These are phyloP conservation scores for Dalbergia cultrata DNA, from an alignment of 306 rosid genomes.

Conservation along the genomic window DNA sequence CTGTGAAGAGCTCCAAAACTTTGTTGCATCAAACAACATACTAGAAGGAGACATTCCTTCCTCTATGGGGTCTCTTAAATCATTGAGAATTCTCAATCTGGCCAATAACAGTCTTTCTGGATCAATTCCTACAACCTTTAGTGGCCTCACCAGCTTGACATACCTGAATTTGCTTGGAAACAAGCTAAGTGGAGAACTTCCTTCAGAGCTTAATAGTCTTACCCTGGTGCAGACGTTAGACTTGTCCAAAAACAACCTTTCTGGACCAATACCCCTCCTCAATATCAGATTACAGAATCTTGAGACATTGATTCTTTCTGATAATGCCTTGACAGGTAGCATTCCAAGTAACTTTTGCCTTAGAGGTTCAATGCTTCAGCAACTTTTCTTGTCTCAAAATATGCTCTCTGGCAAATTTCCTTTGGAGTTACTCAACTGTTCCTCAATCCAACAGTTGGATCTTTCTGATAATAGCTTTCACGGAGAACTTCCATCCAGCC, in stretches of 20 bases:
- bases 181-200: constrained; percentile 74
- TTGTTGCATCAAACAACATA: constrained; percentile 83
- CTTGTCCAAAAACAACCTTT: constrained; percentile 80
- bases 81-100: constrained; percentile 72
- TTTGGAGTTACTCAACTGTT: constrained; percentile 68
- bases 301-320: constrained; percentile 70
- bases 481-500: constrained; percentile 75
- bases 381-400: constrained; percentile 78
- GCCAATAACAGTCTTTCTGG: constrained; percentile 91
- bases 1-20: constrained; percentile 71
- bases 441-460: constrained; percentile 84
- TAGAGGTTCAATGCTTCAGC: constrained; percentile 62
- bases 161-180: constrained; percentile 89
- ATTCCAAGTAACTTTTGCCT: constrained; percentile 78
- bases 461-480: constrained; percentile 78
- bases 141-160: constrained; percentile 66
- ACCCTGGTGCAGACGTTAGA: constrained; percentile 74
- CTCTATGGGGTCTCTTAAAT: constrained; percentile 65
- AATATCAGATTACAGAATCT: constrained; percentile 59
- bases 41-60: constrained; percentile 74
- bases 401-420: constrained; percentile 80
- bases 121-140: constrained; percentile 68
- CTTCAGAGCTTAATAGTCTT: constrained; percentile 71
- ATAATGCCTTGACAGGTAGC: constrained; percentile 77
- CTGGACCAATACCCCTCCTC: constrained; percentile 70